Base-by-base conservation (phyloP, 371 early-diverging fungal genomes). In the Mortierella sp. region DNA sequence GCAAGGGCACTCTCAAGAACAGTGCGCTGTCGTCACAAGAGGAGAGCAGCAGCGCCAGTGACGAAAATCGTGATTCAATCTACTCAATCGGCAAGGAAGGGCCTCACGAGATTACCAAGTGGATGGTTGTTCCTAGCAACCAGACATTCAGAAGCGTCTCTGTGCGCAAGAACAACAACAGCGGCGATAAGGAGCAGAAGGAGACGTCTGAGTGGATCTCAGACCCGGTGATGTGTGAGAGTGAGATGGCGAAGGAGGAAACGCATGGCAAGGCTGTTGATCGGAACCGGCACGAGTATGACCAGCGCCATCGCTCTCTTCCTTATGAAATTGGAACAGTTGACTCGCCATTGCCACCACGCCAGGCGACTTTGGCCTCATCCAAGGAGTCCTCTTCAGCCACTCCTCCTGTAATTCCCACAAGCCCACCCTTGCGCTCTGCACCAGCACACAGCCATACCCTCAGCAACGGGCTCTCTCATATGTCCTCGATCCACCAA, bases 101-200 rank as follows among this genome's bases (percentile, higher is more conserved):
- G 8, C 35, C 65, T 24, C 46, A 44, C 12, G 75, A 75, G 65
- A 63, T 12, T 7, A 56, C 75, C 18, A 75, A 75, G 60, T 63
- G 65, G 75, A 75, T 75, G 75, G 75, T 75, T 16, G 75, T 75
- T 46, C 75, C 75, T 18, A 60, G 60, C 75, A 75, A 58, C 60
- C 75, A 75, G 63, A 38, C 75, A 5, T 27, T 75, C 44, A 41
- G 63, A 24, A 60, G 48, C 21, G 58, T 75, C 32, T 60, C 75
- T 75, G 44, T 75, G 29, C 29, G 44, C 21, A 60, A 46, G 46
- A 10, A n/a, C 14, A 44, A 10, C 16, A 46, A 11, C 48, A 46
- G 48, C 5, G 18, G 48, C 1, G 18, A 51, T 32, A 27, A 43
- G 18, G 60, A 49, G 35, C 63, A 43, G 46, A 75, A 56, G 7